phyloP scores from a whole-genome alignment of 805 yeast species.

The Pichia phayaonensis region DNA sequence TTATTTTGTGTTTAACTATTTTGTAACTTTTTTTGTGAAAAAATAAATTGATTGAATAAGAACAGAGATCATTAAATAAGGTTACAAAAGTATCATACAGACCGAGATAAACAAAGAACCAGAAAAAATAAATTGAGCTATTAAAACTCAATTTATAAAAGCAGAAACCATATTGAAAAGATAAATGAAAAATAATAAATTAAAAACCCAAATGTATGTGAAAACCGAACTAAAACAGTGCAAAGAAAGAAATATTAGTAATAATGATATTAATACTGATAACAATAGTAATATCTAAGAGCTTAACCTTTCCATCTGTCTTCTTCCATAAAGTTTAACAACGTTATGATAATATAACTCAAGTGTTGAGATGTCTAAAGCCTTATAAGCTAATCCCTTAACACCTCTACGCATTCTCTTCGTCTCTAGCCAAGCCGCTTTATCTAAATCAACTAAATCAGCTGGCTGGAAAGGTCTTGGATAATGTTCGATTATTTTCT shows the following conservation, averaged over 20 bases:
- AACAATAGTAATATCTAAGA: too few species aligned
- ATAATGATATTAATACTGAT: too few species aligned
- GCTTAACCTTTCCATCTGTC: constrained; percentile 18
- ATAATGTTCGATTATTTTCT: constrained; percentile 27
- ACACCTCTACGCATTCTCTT: constrained; percentile 19
- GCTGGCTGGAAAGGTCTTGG: constrained; percentile 29
- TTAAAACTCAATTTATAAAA: background rate
- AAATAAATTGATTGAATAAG: too few species aligned
- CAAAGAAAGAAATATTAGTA: too few species aligned
- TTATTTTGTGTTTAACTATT: background rate
- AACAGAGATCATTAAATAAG: too few species aligned
- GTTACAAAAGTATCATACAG: too few species aligned
- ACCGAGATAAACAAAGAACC: too few species aligned
- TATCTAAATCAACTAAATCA: constrained; percentile 39
- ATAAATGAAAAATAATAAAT: background rate
- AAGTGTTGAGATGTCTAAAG: constrained; percentile 45
- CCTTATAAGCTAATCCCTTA: constrained; percentile 39
- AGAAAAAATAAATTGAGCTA: background rate
- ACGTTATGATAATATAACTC: constrained; percentile 50
- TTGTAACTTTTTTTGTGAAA: background rate
- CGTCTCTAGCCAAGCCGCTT: constrained; percentile 35
- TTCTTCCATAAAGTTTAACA: constrained; percentile 26
- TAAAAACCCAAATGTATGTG: background rate
- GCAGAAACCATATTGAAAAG: background rate
- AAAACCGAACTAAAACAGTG: too few species aligned